A percentile compares a stretch with the other conserved stretches of the same genome.
phyloP scores from a whole-genome alignment of 208 protist genomes.

The Acanthamoeba rhysodes region DNA sequence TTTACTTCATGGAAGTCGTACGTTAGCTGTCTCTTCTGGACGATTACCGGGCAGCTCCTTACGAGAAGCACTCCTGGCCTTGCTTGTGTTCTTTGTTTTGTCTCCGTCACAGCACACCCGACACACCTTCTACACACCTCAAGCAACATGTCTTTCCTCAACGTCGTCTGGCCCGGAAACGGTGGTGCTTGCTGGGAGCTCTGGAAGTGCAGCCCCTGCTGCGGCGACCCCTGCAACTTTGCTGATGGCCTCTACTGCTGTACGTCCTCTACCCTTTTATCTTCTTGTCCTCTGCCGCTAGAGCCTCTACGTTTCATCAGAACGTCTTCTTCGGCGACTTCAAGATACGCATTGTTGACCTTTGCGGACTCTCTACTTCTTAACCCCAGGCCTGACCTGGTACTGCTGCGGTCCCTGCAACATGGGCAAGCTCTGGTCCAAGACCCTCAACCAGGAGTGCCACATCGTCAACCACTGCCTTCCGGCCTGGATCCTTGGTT shows the following conservation, averaged over 20 bases:
- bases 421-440: constrained; percentile 55
- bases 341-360: background rate
- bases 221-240: constrained; percentile 64
- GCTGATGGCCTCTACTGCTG: constrained; percentile 59
- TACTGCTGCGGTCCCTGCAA: constrained; percentile 63
- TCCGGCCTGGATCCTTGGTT: constrained; percentile 31
- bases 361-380: background rate
- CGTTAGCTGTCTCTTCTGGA: too few relatives aligned
- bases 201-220: constrained; percentile 67
- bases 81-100: background rate
- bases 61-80: background rate
- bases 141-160: constrained; percentile 50
- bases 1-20: too few relatives aligned
- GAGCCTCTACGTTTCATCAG: background rate
- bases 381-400: constrained; percentile 23
- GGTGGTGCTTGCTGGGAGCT: constrained; percentile 68
- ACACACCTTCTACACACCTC: background rate
- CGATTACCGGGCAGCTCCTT: too few relatives aligned
- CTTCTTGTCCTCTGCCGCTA: background rate
- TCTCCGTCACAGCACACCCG: background rate
- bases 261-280: background rate
- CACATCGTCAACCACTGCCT: constrained; percentile 67
- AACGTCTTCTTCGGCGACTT: background rate
- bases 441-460: constrained; percentile 57
- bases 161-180: constrained; percentile 51